Conservation (phyloP, 192 early-diverging fungal species). For the Umbelopsis isabellina region DNA sequence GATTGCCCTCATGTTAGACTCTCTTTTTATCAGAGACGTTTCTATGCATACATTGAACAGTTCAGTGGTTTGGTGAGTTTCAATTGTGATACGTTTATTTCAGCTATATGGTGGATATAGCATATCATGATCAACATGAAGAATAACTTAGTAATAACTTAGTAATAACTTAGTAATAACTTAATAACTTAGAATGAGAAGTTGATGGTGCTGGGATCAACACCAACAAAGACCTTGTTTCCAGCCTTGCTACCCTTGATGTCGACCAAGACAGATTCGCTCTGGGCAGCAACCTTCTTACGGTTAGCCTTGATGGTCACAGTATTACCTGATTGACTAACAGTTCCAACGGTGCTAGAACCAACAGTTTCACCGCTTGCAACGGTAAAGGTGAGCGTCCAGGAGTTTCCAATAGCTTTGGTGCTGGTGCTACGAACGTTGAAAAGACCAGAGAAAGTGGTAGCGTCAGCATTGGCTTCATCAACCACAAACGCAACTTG, state of each 20-base stretch:
- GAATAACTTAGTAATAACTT: too few relatives aligned
- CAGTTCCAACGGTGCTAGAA: conserved; percentile 10
- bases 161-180: too few relatives aligned
- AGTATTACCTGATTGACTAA: background rate
- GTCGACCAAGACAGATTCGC: background rate
- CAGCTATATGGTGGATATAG: too few relatives aligned
- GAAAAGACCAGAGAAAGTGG: background rate
- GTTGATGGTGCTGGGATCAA: conserved; percentile 9
- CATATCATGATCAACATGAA: too few relatives aligned
- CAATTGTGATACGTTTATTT: too few relatives aligned
- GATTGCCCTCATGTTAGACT: too few relatives aligned
- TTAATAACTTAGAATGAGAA: background rate
- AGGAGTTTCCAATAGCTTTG: conserved; percentile 1
- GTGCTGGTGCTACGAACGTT: background rate
- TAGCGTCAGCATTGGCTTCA: background rate
- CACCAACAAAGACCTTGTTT: background rate
- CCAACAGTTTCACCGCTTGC: conserved; percentile 1
- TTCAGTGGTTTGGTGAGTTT: too few relatives aligned
- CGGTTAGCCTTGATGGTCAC: conserved; percentile 10
- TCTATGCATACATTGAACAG: too few relatives aligned
- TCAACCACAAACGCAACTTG: conserved; percentile 2
- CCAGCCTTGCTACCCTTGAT: conserved; percentile 17
- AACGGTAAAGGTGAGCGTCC: conserved; percentile 11
- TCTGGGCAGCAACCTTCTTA: conserved; percentile 8
- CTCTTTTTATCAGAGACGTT: too few relatives aligned